Percentiles rank a stretch among this genome's conserved stretches.
Evolutionary conservation across 768 basidiomycete genomes (phyloP).

Genomic region (Tylopilus plumbeoviolaceoides): DNA sequence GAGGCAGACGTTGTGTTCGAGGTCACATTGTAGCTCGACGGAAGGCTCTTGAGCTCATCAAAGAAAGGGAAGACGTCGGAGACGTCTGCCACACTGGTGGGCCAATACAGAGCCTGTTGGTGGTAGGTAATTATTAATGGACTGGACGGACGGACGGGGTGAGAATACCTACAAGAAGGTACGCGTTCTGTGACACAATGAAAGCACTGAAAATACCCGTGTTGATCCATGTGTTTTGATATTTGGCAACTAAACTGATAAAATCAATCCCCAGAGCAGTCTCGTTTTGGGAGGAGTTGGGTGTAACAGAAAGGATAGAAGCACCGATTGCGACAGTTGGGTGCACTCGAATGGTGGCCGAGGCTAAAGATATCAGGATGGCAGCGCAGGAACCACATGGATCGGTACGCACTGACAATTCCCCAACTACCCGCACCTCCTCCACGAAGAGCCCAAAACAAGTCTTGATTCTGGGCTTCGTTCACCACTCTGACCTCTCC

Average conservation of each 20-base stretch:
- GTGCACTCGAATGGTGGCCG: conserved; percentile 13
- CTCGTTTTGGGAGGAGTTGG: conserved; percentile 8
- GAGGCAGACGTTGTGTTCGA: conserved; percentile 10
- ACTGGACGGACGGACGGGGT: neutral
- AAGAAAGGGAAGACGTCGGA: conserved; percentile 15
- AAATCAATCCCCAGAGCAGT: conserved; percentile 17
- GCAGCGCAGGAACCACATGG: neutral
- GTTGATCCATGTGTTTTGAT: conserved; percentile 13
- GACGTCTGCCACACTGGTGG: neutral
- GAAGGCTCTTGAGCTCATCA: conserved; percentile 13
- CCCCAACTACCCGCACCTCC: conserved; percentile 52
- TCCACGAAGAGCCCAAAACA: conserved; percentile 55
- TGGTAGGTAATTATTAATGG: neutral
- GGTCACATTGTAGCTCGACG: conserved; percentile 11
- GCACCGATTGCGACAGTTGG: conserved; percentile 11
- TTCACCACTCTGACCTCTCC: conserved; percentile 40
- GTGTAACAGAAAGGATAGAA: conserved; percentile 10
- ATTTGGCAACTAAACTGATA: conserved; percentile 14
- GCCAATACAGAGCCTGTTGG: neutral
- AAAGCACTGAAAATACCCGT: conserved; percentile 10
- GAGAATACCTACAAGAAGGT: conserved; percentile 12
- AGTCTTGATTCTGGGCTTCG: conserved; percentile 37
- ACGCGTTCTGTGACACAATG: conserved; percentile 3
- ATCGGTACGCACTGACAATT: conserved; percentile 32
- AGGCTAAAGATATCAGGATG: conserved; percentile 7